A percentile compares a stretch with the other conserved stretches of the same genome.
phyloP scores from a whole-genome alignment of 1,284 basidiomycete species.

The Wolfiporia cocos region DNA sequence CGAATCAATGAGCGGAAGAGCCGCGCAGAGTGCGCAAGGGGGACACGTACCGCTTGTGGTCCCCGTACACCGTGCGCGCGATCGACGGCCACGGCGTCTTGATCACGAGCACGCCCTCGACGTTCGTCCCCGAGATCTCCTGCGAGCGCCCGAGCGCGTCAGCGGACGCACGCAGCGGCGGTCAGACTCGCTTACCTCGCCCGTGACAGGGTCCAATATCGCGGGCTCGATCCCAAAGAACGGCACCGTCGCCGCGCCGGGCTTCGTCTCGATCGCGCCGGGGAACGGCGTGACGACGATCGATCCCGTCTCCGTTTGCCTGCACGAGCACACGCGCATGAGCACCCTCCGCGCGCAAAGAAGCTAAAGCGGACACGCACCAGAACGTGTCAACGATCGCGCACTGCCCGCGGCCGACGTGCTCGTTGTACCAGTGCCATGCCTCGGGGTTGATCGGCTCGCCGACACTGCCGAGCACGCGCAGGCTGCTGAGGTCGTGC shows the following conservation, averaged over 20 bases:
- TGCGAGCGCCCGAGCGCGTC: conserved; percentile 18
- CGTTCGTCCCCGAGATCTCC: conserved; percentile 76
- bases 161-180: conserved; percentile 6
- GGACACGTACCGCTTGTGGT: conserved; percentile 56
- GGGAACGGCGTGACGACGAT: conserved; percentile 95
- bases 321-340: conserved; percentile 13
- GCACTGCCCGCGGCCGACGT: conserved; percentile 85
- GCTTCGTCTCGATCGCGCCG: conserved; percentile 93
- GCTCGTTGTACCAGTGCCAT: conserved; percentile 98
- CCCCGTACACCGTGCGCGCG: conserved; percentile 89
- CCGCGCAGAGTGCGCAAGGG: background rate
- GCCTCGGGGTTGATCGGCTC: conserved; percentile 99
- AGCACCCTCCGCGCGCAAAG: background rate
- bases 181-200: no score
- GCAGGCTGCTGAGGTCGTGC: conserved; percentile 80
- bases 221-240: conserved; percentile 95
- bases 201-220: conserved; percentile 81
- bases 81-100: conserved; percentile 93
- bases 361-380: conserved; percentile 26
- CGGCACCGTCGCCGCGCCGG: conserved; percentile 93
- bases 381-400: conserved; percentile 96
- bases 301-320: conserved; percentile 97
- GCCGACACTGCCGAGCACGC: conserved; percentile 90
- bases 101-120: conserved; percentile 89
- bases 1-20: no score